Evolutionary conservation across 2,329 filamentous ascomycete species (phyloP).

Genomic region (Neonectria coccinea): DNA sequence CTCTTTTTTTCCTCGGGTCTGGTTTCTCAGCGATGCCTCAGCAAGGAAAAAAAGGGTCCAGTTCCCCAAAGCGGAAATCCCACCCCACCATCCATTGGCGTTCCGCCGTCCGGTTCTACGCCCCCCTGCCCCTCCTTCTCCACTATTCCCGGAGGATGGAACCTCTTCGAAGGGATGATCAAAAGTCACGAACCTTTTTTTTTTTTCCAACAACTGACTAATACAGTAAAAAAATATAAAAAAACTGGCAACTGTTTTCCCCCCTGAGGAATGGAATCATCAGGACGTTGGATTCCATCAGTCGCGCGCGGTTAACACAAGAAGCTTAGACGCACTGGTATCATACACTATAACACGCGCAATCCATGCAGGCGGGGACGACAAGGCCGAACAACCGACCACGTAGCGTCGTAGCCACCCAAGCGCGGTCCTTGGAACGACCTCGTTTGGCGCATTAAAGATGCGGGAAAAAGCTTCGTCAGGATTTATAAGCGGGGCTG

Average conservation of each 20-base stretch:
- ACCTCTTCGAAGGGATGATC: background rate
- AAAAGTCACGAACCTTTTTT: too few relatives aligned
- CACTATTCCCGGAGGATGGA: background rate
- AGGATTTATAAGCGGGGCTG: conserved; percentile 29
- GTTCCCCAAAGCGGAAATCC: background rate
- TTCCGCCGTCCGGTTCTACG: background rate
- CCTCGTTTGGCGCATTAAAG: background rate
- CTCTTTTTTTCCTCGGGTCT: background rate
- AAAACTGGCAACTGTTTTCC: background rate
- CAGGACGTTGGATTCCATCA: conserved; percentile 25
- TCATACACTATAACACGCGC: background rate
- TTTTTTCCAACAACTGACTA: background rate
- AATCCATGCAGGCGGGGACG: background rate
- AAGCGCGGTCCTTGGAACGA: background rate
- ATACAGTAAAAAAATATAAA: background rate
- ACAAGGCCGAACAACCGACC: conserved; percentile 1
- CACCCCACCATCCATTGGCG: background rate
- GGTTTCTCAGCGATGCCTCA: conserved; percentile 14
- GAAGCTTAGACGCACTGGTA: background rate
- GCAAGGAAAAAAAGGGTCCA: background rate
- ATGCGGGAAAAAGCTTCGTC: conserved; percentile 20
- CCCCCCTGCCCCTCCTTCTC: background rate
- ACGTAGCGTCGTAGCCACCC: background rate
- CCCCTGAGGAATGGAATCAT: background rate
- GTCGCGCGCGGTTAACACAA: conserved; percentile 28